Conservation (phyloP, 2,329 filamentous ascomycete genomes). For the Aspergillus pseudoviridinutans region DNA sequence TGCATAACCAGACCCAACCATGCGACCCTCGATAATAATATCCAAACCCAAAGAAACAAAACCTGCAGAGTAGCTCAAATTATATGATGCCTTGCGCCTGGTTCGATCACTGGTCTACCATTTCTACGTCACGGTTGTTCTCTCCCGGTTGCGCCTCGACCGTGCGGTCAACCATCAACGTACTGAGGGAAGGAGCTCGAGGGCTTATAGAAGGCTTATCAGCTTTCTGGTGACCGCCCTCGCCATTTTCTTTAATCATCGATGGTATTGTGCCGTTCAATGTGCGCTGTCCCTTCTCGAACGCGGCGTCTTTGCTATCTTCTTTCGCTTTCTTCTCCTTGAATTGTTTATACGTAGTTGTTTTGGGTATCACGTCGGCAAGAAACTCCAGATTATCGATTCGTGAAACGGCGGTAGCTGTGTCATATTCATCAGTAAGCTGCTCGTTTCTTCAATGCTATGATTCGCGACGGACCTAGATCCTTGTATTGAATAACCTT, state of each 20-base stretch:
- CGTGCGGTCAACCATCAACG: slow-evolving; percentile 53
- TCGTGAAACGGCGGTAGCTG: slow-evolving; percentile 78
- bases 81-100: background rate
- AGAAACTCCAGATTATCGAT: slow-evolving; percentile 95
- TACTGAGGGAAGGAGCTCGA: slow-evolving; percentile 45
- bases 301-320: slow-evolving; percentile 23
- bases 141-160: slow-evolving; percentile 40
- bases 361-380: slow-evolving; percentile 83
- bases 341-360: slow-evolving; percentile 72
- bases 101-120: slow-evolving; percentile 48
- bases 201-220: slow-evolving; percentile 23
- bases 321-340: slow-evolving; percentile 57
- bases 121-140: slow-evolving; percentile 55
- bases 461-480: slow-evolving; percentile 56
- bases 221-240: slow-evolving; percentile 13
- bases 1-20: background rate
- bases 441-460: background rate
- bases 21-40: background rate
- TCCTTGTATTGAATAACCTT: slow-evolving; percentile 96
- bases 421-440: slow-evolving; percentile 7
- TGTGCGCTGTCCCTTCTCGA: slow-evolving; percentile 38
- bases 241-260: slow-evolving; percentile 20
- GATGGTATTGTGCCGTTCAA: slow-evolving; percentile 26
- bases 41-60: background rate
- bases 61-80: background rate